Evolutionary conservation across 768 basidiomycete species (phyloP).

Genomic region (Pisolithus tinctorius): DNA sequence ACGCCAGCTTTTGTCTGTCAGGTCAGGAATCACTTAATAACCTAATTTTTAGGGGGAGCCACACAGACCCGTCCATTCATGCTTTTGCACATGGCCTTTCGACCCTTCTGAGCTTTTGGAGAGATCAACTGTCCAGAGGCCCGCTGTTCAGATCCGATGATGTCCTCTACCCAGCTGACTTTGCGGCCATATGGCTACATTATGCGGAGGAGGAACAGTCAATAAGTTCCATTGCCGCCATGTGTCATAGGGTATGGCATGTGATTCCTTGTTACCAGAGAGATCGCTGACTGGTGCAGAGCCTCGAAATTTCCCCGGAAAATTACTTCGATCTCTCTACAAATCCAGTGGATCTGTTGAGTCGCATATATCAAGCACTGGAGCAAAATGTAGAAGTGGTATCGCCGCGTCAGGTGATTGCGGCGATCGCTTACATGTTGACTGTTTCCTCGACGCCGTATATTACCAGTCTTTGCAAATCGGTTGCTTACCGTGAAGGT

Average conservation of each 20-base stretch:
- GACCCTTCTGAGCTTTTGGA: constrained; percentile 44
- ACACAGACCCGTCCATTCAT: constrained; percentile 49
- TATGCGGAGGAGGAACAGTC: constrained; percentile 46
- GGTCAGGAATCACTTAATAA: constrained; percentile 1
- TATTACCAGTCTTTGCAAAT: constrained; percentile 47
- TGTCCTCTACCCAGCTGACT: constrained; percentile 14
- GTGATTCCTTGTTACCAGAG: neutral
- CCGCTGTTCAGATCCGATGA: constrained; percentile 29
- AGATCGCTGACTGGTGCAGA: constrained; percentile 9
- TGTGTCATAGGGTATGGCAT: constrained; percentile 54
- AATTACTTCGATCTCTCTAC: constrained; percentile 39
- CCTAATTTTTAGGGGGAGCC: constrained; percentile 31
- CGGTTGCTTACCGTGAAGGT: constrained; percentile 44
- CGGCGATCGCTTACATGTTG: constrained; percentile 63
- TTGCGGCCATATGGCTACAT: constrained; percentile 42
- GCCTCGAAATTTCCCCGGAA: constrained; percentile 25
- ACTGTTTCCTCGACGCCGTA: constrained; percentile 58
- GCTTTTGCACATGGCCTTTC: constrained; percentile 64
- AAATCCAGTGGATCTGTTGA: constrained; percentile 46
- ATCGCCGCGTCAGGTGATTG: constrained; percentile 41
- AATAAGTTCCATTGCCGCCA: constrained; percentile 43
- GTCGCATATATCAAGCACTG: constrained; percentile 54
- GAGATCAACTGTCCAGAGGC: constrained; percentile 36
- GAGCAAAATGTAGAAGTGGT: constrained; percentile 46
- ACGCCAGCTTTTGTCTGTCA: neutral